Evolutionary conservation across 768 basidiomycete species (phyloP).

Genomic region (Russula sp.): DNA sequence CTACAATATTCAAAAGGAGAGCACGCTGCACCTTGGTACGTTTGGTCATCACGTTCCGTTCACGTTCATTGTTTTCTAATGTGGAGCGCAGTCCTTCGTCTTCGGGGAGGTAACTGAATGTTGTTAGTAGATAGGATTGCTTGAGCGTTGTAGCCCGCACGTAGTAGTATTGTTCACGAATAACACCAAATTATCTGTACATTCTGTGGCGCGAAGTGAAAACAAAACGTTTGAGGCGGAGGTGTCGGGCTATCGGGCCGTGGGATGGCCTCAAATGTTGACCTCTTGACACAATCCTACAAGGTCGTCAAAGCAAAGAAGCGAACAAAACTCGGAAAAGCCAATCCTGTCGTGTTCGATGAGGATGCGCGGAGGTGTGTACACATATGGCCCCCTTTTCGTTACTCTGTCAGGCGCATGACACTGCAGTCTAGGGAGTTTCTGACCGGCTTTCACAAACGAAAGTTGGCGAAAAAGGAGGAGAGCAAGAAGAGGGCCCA

Average conservation of each 20-base stretch:
- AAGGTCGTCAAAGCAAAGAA: constrained; percentile 64
- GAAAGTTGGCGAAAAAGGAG: constrained; percentile 82
- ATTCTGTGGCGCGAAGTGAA: too few species aligned
- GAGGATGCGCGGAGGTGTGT: constrained; percentile 65
- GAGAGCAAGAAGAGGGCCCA: constrained; percentile 68
- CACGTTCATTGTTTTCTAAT: background rate
- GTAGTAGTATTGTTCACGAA: constrained; percentile 10
- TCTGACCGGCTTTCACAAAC: constrained; percentile 90
- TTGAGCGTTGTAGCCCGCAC: background rate
- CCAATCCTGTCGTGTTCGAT: constrained; percentile 83
- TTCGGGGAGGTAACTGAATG: constrained; percentile 45
- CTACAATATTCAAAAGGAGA: constrained; percentile 30
- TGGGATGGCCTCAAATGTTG: constrained; percentile 44
- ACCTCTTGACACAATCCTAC: constrained; percentile 61
- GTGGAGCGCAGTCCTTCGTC: constrained; percentile 40
- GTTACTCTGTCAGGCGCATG: background rate
- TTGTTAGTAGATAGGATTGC: background rate
- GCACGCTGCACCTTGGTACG: constrained; percentile 29
- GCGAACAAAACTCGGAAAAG: constrained; percentile 59
- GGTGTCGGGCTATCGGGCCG: constrained; percentile 10
- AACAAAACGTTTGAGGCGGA: too few species aligned
- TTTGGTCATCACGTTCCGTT: background rate
- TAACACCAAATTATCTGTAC: background rate
- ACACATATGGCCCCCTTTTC: background rate
- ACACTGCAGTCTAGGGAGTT: constrained; percentile 58